Conservation (phyloP, 2,329 filamentous ascomycete species). For the Grosmannia serpens region DNA sequence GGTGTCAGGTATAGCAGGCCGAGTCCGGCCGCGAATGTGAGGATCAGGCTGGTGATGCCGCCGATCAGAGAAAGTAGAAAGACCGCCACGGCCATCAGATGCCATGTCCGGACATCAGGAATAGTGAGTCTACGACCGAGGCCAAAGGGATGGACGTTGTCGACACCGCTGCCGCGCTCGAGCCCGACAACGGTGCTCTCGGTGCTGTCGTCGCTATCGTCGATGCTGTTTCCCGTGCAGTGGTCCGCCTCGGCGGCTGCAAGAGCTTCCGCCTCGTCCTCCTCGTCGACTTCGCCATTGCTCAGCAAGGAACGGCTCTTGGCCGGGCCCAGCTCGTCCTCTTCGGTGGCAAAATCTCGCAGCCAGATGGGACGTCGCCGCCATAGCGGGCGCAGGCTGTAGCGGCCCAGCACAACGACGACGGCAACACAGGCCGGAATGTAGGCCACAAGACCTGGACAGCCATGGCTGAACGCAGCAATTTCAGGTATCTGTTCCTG, state of each 20-base stretch:
- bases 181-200: conserved; percentile 7
- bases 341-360: conserved; percentile 21
- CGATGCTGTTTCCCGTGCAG: not conserved
- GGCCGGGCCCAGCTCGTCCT: conserved; percentile 5
- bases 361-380: conserved; percentile 22
- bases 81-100: conserved; percentile 22
- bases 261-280: not conserved
- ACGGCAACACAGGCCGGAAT: conserved; percentile 21
- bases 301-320: not conserved
- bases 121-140: not conserved
- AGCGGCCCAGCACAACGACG: conserved; percentile 19
- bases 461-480: conserved; percentile 20
- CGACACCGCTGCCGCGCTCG: conserved; percentile 3
- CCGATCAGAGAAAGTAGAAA: conserved; percentile 25
- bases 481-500: conserved; percentile 16
- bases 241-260: not conserved
- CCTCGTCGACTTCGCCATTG: not conserved
- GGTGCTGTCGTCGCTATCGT: conserved; percentile 2
- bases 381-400: conserved; percentile 20
- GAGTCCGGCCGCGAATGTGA: conserved; percentile 7
- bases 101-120: conserved; percentile 7
- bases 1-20: conserved; percentile 21
- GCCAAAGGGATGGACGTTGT: not conserved
- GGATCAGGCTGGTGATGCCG: conserved; percentile 14
- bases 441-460: conserved; percentile 20